Base-by-base conservation (phyloP, 345 rosid genomes). In the Moricandia moricandioides region DNA sequence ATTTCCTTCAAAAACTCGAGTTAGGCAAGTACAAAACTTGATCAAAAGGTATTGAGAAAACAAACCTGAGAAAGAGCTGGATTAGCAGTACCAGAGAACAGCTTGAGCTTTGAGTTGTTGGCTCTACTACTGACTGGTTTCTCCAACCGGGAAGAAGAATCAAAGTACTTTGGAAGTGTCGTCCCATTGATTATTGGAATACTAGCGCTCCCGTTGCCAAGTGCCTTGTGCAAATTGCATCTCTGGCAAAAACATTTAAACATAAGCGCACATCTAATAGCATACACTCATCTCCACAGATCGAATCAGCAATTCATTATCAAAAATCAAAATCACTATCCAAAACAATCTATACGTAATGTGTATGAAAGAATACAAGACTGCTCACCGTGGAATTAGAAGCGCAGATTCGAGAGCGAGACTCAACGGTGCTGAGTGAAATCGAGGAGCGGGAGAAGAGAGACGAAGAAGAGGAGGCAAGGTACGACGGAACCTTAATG, bases 1-100 rank as follows among this genome's bases (percentile, higher is more conserved):
- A 95, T 87, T 85, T 95, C 99, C 99, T 95, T 71, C 2, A 72
- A 58, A 17, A 21, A 2, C 24, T 21, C 24, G 24, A 21, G 11
- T 17, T 24, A 21, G 17, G 31, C 31, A 4, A 29, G 31, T 29
- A 29, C 2, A 29, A 35, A 35, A 35, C 40, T 1, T 35, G 40
- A 35, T 8, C 40, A 35, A 10, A 39, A 21, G 24, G 24, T 8
- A 2, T 56, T 11, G 43, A 62, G 54, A 49, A 61, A 74, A 47
- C 16, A 39, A 62, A 87, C 95, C 89, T 84, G 84, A n/a, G 96
- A 80, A 73, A 89, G 89, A 1, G 82, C 79, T 52, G 91, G 85
- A 83, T 89, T 88, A 3, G 92, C 92, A 1, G 92, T 73, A 52
- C 96, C 96, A n/a, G 91, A 88, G 70, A 89, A 89, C 81, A 89